These are phyloP conservation scores for Fomes fomentarius DNA, from an alignment of 1,284 basidiomycete genomes.

Conservation along the genomic window DNA sequence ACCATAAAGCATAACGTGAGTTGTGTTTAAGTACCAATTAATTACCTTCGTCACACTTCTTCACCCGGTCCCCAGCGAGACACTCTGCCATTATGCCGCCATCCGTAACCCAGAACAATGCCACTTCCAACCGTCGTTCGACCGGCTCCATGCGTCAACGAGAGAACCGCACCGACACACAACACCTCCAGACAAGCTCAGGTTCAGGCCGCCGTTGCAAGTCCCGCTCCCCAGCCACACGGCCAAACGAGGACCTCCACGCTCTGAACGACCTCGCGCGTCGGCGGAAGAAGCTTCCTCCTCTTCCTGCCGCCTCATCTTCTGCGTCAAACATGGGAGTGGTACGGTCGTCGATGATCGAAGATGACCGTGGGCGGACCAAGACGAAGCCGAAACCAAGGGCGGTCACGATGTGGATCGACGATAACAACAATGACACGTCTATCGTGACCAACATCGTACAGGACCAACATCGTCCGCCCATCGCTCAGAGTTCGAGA, in stretches of 20 bases:
- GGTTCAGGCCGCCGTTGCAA: constrained; percentile 22
- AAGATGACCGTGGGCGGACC: constrained; percentile 22
- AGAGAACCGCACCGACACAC: constrained; percentile 18
- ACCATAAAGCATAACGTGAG: too few relatives aligned
- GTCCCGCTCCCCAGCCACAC: constrained; percentile 31
- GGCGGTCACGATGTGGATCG: constrained; percentile 13
- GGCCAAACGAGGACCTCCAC: constrained; percentile 18
- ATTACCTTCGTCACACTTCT: too few relatives aligned
- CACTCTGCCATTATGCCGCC: constrained; percentile 17
- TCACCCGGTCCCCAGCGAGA: too few relatives aligned
- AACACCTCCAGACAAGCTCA: background rate
- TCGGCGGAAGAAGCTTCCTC: constrained; percentile 24
- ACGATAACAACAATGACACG: constrained; percentile 22
- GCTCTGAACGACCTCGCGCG: constrained; percentile 15
- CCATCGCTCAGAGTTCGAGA: constrained; percentile 8
- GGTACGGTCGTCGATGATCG: constrained; percentile 7
- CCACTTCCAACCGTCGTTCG: constrained; percentile 18
- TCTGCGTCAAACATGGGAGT: constrained; percentile 1
- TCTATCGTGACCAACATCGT: constrained; percentile 20
- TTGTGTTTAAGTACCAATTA: too few relatives aligned
- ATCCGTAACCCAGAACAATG: background rate
- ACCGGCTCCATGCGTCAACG: constrained; percentile 20
- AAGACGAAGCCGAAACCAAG: constrained; percentile 24
- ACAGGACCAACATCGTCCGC: constrained; percentile 11
- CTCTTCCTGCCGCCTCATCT: constrained; percentile 8